phyloP scores from a whole-genome alignment of 2,329 filamentous ascomycete genomes.

The Cadophora sp. region DNA sequence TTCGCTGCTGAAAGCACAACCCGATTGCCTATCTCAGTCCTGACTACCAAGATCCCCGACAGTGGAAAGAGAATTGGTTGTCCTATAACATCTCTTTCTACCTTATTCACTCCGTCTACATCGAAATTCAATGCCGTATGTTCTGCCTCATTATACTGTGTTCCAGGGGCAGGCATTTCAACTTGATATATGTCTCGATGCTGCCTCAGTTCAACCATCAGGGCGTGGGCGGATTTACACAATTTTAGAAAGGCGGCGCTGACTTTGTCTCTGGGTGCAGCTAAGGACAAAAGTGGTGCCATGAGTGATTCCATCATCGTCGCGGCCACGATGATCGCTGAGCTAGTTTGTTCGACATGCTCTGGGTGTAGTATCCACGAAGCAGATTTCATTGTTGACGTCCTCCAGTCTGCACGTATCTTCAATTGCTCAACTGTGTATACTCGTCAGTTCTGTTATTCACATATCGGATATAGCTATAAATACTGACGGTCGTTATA shows the following conservation, averaged over 20 bases:
- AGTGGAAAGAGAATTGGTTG: neutral
- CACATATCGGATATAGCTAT: neutral
- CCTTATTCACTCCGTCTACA: neutral
- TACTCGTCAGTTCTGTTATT: neutral
- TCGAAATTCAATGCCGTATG: neutral
- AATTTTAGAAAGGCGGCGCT: neutral
- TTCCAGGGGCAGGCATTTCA: neutral
- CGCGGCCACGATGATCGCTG: neutral
- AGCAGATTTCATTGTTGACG: neutral
- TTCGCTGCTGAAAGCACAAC: neutral
- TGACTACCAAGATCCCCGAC: neutral
- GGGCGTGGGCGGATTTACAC: neutral
- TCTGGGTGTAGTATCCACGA: neutral
- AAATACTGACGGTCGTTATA: neutral
- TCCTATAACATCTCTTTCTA: neutral
- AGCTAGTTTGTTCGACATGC: neutral
- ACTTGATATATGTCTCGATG: neutral
- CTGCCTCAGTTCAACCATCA: neutral
- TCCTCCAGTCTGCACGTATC: neutral
- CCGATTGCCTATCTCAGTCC: neutral
- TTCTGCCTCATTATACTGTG: neutral
- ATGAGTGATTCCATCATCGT: neutral
- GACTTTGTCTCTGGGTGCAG: neutral
- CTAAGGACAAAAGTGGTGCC: neutral
- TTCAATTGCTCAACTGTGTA: neutral